These are phyloP conservation scores for Neurospora terricola DNA, from an alignment of 495 filamentous ascomycete species.

Conservation along the genomic window DNA sequence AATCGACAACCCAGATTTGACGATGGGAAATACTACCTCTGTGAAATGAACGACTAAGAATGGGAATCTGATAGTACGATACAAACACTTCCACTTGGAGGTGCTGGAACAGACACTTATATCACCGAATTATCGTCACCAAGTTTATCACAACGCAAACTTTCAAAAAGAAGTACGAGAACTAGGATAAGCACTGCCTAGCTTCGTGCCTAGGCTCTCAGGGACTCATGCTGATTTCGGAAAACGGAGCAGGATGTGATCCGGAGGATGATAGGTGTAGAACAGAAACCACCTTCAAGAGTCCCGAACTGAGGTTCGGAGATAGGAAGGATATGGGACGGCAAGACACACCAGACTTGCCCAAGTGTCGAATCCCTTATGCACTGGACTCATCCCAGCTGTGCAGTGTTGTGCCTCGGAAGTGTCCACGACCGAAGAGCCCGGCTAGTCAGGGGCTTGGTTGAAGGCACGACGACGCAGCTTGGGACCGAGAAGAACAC, in stretches of 20 bases:
- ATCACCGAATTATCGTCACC: background rate
- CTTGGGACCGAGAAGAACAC: background rate
- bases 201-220: background rate
- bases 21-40: constrained; percentile 27
- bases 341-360: background rate
- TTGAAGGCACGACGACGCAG: background rate
- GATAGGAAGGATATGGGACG: background rate
- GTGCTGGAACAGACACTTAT: background rate
- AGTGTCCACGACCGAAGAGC: background rate
- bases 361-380: background rate
- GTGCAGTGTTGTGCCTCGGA: background rate
- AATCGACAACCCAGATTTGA: background rate
- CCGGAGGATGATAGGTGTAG: background rate
- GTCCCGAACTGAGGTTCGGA: background rate
- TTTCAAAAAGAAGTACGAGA: background rate
- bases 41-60: constrained; percentile 39
- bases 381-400: background rate
- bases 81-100: background rate
- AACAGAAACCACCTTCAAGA: background rate
- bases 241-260: background rate
- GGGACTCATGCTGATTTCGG: background rate
- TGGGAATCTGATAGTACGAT: background rate
- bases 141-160: background rate
- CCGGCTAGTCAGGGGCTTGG: background rate
- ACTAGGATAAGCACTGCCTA: background rate